These are phyloP conservation scores for Nicotiana obtusifolia DNA, from an alignment of 257 asterid genomes.

Conservation along the genomic window DNA sequence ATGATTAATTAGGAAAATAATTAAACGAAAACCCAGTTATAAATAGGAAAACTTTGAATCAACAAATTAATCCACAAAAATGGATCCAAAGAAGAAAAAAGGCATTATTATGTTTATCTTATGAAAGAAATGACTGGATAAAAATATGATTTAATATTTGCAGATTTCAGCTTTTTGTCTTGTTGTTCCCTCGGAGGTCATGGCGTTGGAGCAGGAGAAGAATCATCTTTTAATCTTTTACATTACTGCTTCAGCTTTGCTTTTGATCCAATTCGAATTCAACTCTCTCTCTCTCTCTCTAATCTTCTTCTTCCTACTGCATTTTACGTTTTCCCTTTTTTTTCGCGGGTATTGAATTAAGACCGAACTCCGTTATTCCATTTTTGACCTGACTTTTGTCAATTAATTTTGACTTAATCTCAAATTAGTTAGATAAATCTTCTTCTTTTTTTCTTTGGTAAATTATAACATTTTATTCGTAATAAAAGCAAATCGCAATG, in stretches of 20 bases:
- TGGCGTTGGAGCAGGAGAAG: not conserved
- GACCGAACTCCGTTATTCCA: too few species aligned
- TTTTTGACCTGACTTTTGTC: too few species aligned
- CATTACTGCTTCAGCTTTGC: not conserved
- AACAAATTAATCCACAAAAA: too few species aligned
- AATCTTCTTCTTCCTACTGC: not conserved
- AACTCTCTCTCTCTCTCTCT: not conserved
- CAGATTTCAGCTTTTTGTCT: slow-evolving; percentile 2
- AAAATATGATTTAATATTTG: not conserved
- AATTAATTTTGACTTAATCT: not conserved
- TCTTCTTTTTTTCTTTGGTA: too few species aligned
- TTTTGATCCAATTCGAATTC: not conserved
- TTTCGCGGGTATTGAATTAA: too few species aligned
- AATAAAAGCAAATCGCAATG: too few species aligned
- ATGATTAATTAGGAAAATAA: not conserved
- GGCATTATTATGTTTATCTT: not conserved
- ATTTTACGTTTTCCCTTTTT: too few species aligned
- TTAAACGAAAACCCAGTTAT: not conserved
- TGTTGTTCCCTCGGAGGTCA: not conserved
- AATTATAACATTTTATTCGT: too few species aligned
- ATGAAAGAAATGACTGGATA: slow-evolving; percentile 2
- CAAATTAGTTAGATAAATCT: not conserved
- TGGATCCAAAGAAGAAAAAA: not conserved
- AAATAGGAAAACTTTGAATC: not conserved
- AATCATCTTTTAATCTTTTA: not conserved